A percentile compares a stretch with the other conserved stretches of the same genome.
phyloP scores from a whole-genome alignment of 202 grass and related monocot species.

The Dendrocalamus latiflorus region DNA sequence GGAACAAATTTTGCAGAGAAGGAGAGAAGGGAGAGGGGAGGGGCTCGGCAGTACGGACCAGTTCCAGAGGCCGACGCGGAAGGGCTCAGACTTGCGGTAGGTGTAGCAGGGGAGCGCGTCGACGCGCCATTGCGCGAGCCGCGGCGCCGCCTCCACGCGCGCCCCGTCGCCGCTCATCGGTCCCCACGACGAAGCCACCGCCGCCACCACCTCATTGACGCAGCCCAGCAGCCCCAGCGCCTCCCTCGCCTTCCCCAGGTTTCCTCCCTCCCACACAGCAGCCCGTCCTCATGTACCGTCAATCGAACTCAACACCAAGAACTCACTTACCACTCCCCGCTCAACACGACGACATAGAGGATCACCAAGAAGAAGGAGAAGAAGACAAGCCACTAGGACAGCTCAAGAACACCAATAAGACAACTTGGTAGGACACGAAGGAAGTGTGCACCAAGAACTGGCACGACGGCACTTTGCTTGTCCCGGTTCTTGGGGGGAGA shows the following conservation, averaged over 20 bases:
- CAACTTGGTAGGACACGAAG: not conserved
- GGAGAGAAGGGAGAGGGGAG: too few relatives aligned
- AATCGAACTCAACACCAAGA: not conserved
- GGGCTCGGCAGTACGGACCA: too few relatives aligned
- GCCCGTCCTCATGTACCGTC: conserved; percentile 61
- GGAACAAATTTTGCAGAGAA: too few relatives aligned
- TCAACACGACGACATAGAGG: not conserved
- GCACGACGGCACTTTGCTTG: not conserved
- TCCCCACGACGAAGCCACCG: conserved; percentile 61
- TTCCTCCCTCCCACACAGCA: conserved; percentile 31
- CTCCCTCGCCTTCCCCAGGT: conserved; percentile 85
- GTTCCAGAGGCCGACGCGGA: too few relatives aligned
- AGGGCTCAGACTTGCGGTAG: too few relatives aligned
- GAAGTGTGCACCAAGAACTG: not conserved
- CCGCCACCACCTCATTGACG: conserved; percentile 91
- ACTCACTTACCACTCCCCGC: not conserved
- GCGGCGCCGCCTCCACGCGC: too few relatives aligned
- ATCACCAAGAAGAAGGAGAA: not conserved
- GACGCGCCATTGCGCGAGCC: too few relatives aligned
- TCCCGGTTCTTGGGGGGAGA: too few relatives aligned
- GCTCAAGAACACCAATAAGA: conserved; percentile 7
- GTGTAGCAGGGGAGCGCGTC: too few relatives aligned
- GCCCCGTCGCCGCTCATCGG: conserved; percentile 55
- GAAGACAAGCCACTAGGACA: not conserved
- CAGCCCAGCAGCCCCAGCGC: conserved; percentile 80